These are phyloP conservation scores for Mrakia frigida DNA, from an alignment of 768 basidiomycete species.

Conservation along the genomic window DNA sequence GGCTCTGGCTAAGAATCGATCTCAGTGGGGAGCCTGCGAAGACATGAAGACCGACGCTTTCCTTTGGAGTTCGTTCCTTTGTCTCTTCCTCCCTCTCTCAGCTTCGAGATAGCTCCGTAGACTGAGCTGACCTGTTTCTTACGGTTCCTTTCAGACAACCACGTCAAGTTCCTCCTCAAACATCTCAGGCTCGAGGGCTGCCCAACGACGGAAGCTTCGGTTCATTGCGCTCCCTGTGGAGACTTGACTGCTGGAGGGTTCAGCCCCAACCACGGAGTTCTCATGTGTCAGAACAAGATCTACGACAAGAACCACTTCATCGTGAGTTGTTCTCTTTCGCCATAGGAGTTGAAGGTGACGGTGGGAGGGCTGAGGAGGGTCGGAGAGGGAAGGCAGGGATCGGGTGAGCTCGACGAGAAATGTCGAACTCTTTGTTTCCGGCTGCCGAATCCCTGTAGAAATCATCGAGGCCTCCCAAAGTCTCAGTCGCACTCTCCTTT, in stretches of 20 bases:
- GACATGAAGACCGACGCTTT: neutral
- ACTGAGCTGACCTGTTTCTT: too few relatives aligned
- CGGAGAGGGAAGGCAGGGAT: neutral
- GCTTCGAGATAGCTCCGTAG: too few relatives aligned
- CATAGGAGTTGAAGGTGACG: too few relatives aligned
- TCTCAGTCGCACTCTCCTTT: too few relatives aligned
- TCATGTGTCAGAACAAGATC: conserved; percentile 81
- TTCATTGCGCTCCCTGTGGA: conserved; percentile 82
- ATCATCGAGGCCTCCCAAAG: too few relatives aligned
- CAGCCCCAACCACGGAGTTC: conserved; percentile 64
- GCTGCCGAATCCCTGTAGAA: too few relatives aligned
- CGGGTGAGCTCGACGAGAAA: neutral
- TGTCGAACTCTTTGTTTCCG: too few relatives aligned
- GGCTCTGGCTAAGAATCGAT: neutral
- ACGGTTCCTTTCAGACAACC: conserved; percentile 62
- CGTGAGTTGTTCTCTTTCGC: conserved; percentile 6
- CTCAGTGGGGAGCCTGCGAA: neutral
- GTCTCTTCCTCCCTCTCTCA: neutral
- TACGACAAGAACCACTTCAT: conserved; percentile 76
- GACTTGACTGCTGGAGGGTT: conserved; percentile 71
- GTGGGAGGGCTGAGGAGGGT: neutral
- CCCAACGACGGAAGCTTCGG: conserved; percentile 49
- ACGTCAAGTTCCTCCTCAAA: conserved; percentile 83
- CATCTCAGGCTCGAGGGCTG: conserved; percentile 60
- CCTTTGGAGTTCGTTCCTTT: neutral